These are phyloP conservation scores for Bjerkandera adusta DNA, from an alignment of 1,284 basidiomycete species.

Conservation along the genomic window DNA sequence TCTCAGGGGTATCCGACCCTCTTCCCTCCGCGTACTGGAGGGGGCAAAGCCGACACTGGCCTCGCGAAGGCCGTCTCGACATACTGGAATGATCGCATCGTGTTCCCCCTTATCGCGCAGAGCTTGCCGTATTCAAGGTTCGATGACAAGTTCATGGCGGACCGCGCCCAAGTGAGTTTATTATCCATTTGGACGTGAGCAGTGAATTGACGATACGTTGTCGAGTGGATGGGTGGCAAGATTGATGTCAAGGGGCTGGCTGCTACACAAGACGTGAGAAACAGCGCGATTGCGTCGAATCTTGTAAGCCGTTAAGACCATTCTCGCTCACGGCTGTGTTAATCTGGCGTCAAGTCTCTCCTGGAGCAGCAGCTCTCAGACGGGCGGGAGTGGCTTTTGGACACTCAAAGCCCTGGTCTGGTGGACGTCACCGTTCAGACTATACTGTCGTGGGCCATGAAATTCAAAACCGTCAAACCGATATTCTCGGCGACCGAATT, in stretches of 20 bases:
- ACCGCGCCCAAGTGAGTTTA: constrained; percentile 40
- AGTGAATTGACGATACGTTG: not conserved
- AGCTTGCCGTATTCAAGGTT: constrained; percentile 48
- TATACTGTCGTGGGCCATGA: constrained; percentile 42
- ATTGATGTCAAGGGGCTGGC: constrained; percentile 36
- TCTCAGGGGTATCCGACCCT: constrained; percentile 44
- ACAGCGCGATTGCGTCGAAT: constrained; percentile 39
- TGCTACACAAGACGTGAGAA: constrained; percentile 29
- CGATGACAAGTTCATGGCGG: constrained; percentile 46
- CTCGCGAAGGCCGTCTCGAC: constrained; percentile 45
- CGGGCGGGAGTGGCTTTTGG: constrained; percentile 57
- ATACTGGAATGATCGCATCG: constrained; percentile 40
- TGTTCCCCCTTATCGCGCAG: constrained; percentile 40
- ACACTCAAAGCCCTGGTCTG: constrained; percentile 48
- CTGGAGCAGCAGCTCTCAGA: constrained; percentile 53
- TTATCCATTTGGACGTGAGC: not conserved
- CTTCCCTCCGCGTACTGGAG: constrained; percentile 43
- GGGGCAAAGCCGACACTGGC: constrained; percentile 40
- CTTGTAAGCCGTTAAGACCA: constrained; percentile 30
- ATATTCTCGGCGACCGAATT: constrained; percentile 40
- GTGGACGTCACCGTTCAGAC: constrained; percentile 52
- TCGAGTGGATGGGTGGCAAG: constrained; percentile 26
- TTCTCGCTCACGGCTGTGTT: not conserved
- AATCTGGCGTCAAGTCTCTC: constrained; percentile 31
- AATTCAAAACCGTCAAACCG: constrained; percentile 33